Percentiles rank a stretch among this genome's conserved stretches.
These are phyloP conservation scores for Haplosporangium gracile DNA, from an alignment of 192 early-diverging fungal genomes.

Conservation along the genomic window DNA sequence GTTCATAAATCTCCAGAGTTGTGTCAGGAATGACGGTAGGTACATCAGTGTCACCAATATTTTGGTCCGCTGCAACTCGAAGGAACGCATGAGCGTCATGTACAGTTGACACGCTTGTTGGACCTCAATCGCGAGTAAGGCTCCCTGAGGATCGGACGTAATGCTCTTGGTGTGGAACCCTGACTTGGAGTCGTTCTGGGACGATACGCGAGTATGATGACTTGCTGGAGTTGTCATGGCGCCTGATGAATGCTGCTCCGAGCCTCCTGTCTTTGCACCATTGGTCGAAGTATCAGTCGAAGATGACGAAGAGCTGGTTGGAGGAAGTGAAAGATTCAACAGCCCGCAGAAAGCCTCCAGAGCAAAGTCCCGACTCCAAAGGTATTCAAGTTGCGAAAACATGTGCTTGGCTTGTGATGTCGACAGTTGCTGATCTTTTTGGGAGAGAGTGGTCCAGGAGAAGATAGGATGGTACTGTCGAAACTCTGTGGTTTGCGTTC, in stretches of 20 bases:
- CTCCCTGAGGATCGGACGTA: constrained; percentile 28
- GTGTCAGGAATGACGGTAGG: constrained; percentile 61
- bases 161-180: background rate
- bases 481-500: constrained; percentile 38
- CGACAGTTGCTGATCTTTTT: constrained; percentile 36
- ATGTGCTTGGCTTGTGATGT: constrained; percentile 29
- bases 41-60: constrained; percentile 69
- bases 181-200: background rate
- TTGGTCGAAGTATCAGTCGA: background rate
- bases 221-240: background rate
- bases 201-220: constrained; percentile 6
- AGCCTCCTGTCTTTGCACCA: background rate
- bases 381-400: constrained; percentile 34
- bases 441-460: constrained; percentile 43
- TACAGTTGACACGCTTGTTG: constrained; percentile 61
- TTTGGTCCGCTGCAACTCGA: constrained; percentile 58
- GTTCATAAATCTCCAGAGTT: constrained; percentile 71
- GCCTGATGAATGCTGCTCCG: background rate
- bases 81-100: constrained; percentile 43
- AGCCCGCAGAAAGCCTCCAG: constrained; percentile 22
- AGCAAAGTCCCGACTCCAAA: constrained; percentile 46
- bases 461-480: constrained; percentile 42
- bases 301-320: background rate
- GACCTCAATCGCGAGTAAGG: constrained; percentile 59
- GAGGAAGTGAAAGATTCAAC: constrained; percentile 20